Percentiles rank a stretch among this genome's conserved stretches.
phyloP scores from a whole-genome alignment of 768 basidiomycete species.

The Dentipellis fragilis region DNA sequence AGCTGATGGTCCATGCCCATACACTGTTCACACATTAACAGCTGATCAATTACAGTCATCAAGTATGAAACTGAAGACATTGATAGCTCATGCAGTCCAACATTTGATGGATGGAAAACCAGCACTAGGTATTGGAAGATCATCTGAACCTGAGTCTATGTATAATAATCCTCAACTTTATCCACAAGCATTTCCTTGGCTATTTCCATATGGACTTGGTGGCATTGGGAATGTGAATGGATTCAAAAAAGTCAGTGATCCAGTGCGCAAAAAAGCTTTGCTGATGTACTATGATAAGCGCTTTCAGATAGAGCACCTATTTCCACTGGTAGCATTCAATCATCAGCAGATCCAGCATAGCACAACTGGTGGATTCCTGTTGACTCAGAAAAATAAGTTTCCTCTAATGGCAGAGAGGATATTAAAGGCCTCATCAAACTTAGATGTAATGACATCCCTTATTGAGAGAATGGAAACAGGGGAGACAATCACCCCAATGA shows the following conservation, averaged over 20 bases:
- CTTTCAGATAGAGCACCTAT: constrained; percentile 12
- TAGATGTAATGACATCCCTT: too few relatives aligned
- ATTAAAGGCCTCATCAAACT: too few relatives aligned
- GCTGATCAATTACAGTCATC: constrained; percentile 1
- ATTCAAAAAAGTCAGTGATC: neutral
- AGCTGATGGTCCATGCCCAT: neutral
- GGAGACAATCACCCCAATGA: too few relatives aligned
- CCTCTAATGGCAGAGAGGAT: too few relatives aligned
- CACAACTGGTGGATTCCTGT: constrained; percentile 11
- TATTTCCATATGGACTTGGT: too few relatives aligned
- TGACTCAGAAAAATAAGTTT: too few relatives aligned
- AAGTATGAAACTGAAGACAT: neutral
- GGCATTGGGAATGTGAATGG: neutral
- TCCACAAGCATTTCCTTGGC: constrained; percentile 13
- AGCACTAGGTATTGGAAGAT: constrained; percentile 1
- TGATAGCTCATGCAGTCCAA: neutral
- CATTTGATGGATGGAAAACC: constrained; percentile 1
- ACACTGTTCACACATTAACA: constrained; percentile 4
- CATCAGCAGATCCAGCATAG: too few relatives aligned
- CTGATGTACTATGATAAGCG: constrained; percentile 14
- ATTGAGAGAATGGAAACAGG: too few relatives aligned
- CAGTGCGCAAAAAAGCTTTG: constrained; percentile 1
- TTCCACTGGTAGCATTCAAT: constrained; percentile 12
- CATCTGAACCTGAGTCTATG: constrained; percentile 1
- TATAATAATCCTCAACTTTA: constrained; percentile 10